Evolutionary conservation across 2,329 filamentous ascomycete species (phyloP), one percentile per base, ranked within the genome.

Genomic region (Stagonosporopsis vannaccii): DNA sequence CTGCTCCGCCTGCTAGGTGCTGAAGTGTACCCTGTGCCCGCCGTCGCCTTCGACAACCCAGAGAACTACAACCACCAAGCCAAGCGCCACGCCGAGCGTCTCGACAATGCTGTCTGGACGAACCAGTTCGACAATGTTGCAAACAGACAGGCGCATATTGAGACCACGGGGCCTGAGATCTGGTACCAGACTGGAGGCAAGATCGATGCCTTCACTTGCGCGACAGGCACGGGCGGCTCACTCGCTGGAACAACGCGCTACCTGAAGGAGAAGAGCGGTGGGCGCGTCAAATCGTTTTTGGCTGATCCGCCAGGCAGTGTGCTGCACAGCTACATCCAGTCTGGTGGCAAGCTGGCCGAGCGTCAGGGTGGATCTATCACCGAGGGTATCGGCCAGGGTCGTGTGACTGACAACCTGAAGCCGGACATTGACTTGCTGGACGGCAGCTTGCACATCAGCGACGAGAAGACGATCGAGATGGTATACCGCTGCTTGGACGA

Each of bases 11-110:
- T 98, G 32, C 85, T 99, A 9, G 95, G 95, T 63, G 95, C 95
- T 23, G 93, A 98, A 78, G 95, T 99, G 30, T 90, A 96, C 79
- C 93, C 95, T 17, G 95, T 99, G 0, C 95, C 95, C 15, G 95
- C 94, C 7, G 95, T 98, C 15, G 89, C 95, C 3, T 98, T 96
- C 72, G 93, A 98, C 61, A 91, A 98, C 80, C 91, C 92, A 15
- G 82, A 92, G 40, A 99, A 99, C 80, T 99, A 98, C 84, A 99
- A 99, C 80, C 94, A 98, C 79, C 94, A 97, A 81, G 95, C 95
- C 4, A 85, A 85, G 57, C 83, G 94, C 37, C 94, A 98, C 78
- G 95, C 95, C n/a, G 92, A 95, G 75, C 77, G 82, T 2, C 79
- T 96, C 44, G 88, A 91, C 15, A 95, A 95, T 69, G 92, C 94